Evolutionary conservation across 2,329 filamentous ascomycete species (phyloP).

Genomic region (Arthrobotrys pseudoclavata): DNA sequence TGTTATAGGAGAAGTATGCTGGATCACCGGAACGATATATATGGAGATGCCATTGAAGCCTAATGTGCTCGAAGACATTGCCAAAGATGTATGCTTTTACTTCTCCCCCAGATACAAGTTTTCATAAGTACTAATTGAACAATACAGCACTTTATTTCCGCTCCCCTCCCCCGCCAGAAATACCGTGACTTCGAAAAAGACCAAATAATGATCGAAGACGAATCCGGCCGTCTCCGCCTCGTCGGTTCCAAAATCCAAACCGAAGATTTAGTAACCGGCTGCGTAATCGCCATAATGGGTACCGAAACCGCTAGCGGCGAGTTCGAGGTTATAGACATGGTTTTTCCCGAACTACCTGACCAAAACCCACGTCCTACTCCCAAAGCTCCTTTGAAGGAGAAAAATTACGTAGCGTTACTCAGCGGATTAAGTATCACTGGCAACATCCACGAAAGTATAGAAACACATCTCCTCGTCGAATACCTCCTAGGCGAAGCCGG

Average conservation of each 20-base stretch:
- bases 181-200: constrained; percentile 77
- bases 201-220: constrained; percentile 89
- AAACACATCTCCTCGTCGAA: constrained; percentile 83
- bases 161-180: constrained; percentile 80
- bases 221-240: constrained; percentile 87
- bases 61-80: constrained; percentile 93
- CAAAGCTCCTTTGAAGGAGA: constrained; percentile 64
- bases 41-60: constrained; percentile 98
- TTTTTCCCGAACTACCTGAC: constrained; percentile 85
- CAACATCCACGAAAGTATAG: constrained; percentile 78
- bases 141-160: constrained; percentile 86
- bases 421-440: constrained; percentile 89
- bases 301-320: constrained; percentile 93
- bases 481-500: constrained; percentile 71
- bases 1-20: constrained; percentile 77
- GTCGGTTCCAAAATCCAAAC: constrained; percentile 78
- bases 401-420: constrained; percentile 78
- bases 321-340: constrained; percentile 90
- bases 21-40: constrained; percentile 93
- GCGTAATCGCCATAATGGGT: constrained; percentile 92
- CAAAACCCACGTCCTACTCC: constrained; percentile 85
- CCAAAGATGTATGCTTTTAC: constrained; percentile 79
- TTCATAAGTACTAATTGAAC: neutral
- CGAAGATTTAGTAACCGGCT: constrained; percentile 87
- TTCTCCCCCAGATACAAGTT: neutral